Evolutionary conservation across 306 rosid species (phyloP).

Genomic region (Vigna radiata): DNA sequence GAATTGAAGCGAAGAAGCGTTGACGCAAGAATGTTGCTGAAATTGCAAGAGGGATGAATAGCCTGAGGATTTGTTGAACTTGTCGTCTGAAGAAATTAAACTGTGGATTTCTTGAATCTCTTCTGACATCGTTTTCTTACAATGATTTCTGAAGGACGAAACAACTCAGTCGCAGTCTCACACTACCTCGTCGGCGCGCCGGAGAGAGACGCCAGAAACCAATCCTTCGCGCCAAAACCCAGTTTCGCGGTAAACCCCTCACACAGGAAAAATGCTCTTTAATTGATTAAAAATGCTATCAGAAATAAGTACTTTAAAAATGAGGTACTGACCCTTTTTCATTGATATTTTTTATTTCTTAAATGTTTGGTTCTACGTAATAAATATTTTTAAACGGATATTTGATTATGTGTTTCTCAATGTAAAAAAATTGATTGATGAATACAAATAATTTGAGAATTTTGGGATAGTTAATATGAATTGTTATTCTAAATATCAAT

Average conservation of each 20-base stretch:
- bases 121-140: conserved; percentile 56
- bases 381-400: too few relatives aligned
- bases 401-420: too few relatives aligned
- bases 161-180: conserved; percentile 10
- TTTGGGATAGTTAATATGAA: too few relatives aligned
- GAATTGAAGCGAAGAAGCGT: conserved; percentile 54
- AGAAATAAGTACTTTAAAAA: too few relatives aligned
- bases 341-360: too few relatives aligned
- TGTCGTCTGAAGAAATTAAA: conserved; percentile 53
- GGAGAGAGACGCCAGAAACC: not conserved
- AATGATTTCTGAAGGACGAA: conserved; percentile 7
- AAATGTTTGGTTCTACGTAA: too few relatives aligned
- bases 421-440: too few relatives aligned
- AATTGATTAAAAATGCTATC: too few relatives aligned
- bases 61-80: conserved; percentile 58
- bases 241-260: not conserved
- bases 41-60: conserved; percentile 70
- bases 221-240: conserved; percentile 51
- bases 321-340: too few relatives aligned
- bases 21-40: conserved; percentile 61
- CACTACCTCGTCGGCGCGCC: not conserved
- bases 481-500: too few relatives aligned
- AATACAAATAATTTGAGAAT: too few relatives aligned
- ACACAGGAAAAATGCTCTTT: not conserved
- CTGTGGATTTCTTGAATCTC: conserved; percentile 56